A percentile compares a stretch with the other conserved stretches of the same genome.
These are phyloP conservation scores for Leccinum pachyderme DNA, from an alignment of 1,284 basidiomycete species.

Conservation along the genomic window DNA sequence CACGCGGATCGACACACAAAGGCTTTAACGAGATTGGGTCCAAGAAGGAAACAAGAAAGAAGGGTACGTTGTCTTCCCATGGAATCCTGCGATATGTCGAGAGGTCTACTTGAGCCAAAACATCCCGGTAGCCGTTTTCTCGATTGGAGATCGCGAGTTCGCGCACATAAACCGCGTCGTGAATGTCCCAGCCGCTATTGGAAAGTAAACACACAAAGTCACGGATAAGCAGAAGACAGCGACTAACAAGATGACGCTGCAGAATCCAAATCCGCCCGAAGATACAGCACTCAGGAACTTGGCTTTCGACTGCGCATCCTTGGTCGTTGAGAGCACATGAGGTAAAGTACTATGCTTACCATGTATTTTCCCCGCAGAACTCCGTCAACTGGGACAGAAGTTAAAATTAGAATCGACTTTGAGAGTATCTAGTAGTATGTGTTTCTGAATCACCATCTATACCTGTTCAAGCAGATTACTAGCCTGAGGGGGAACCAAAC, in stretches of 20 bases:
- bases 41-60: slow-evolving; percentile 90
- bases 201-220: neutral
- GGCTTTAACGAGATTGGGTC: slow-evolving; percentile 80
- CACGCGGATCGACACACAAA: slow-evolving; percentile 82
- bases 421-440: too few species aligned
- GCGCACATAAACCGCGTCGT: slow-evolving; percentile 78
- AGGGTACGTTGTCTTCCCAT: slow-evolving; percentile 90
- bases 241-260: slow-evolving; percentile 82
- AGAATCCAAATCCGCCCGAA: slow-evolving; percentile 87
- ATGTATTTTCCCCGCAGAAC: slow-evolving; percentile 93
- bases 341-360: slow-evolving; percentile 41
- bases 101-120: slow-evolving; percentile 83
- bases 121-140: slow-evolving; percentile 88
- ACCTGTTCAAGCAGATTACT: slow-evolving; percentile 37
- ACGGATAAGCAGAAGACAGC: slow-evolving; percentile 1
- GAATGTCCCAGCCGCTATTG: slow-evolving; percentile 81
- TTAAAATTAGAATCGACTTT: neutral
- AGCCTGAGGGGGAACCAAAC: neutral
- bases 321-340: neutral
- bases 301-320: slow-evolving; percentile 64
- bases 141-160: slow-evolving; percentile 91
- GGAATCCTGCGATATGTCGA: slow-evolving; percentile 84
- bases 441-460: slow-evolving; percentile 55
- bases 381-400: slow-evolving; percentile 70
- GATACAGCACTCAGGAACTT: slow-evolving; percentile 90